Evolutionary conservation across 2,329 filamentous ascomycete genomes (phyloP).

Genomic region (Cryphonectria carpinicola): DNA sequence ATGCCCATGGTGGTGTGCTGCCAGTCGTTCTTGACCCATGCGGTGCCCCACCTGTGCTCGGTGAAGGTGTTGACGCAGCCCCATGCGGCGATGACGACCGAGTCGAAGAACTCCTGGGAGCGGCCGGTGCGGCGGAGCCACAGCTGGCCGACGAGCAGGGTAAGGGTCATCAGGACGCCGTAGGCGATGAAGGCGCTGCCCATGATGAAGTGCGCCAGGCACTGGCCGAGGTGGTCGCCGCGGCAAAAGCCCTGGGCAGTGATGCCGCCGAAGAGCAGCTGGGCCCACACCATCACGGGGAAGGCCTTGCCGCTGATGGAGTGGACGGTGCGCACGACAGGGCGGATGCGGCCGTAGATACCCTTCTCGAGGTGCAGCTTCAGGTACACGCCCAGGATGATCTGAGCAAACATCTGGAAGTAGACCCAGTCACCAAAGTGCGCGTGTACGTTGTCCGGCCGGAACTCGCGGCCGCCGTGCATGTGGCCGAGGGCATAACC

Average conservation of each 20-base stretch:
- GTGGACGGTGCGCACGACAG: constrained; percentile 72
- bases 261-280: constrained; percentile 96
- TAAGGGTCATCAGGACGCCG: constrained; percentile 81
- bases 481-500: constrained; percentile 91
- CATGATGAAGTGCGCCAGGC: constrained; percentile 98
- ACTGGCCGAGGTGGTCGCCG: constrained; percentile 89
- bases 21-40: constrained; percentile 91
- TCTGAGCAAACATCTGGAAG: constrained; percentile 75
- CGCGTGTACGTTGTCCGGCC: constrained; percentile 74
- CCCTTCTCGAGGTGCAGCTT: constrained; percentile 87
- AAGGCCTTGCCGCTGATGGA: constrained; percentile 84
- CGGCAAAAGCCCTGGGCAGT: constrained; percentile 91
- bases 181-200: constrained; percentile 95
- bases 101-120: constrained; percentile 97
- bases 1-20: constrained; percentile 99
- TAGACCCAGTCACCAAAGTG: constrained; percentile 81
- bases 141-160: constrained; percentile 84
- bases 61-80: constrained; percentile 98
- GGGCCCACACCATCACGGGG: constrained; percentile 84
- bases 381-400: constrained; percentile 82
- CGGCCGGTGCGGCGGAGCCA: constrained; percentile 83
- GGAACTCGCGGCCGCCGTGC: constrained; percentile 88
- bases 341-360: constrained; percentile 77
- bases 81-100: constrained; percentile 87
- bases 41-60: constrained; percentile 88